Base-by-base conservation (phyloP, 768 basidiomycete species). In the Psilocybe cubensis region DNA sequence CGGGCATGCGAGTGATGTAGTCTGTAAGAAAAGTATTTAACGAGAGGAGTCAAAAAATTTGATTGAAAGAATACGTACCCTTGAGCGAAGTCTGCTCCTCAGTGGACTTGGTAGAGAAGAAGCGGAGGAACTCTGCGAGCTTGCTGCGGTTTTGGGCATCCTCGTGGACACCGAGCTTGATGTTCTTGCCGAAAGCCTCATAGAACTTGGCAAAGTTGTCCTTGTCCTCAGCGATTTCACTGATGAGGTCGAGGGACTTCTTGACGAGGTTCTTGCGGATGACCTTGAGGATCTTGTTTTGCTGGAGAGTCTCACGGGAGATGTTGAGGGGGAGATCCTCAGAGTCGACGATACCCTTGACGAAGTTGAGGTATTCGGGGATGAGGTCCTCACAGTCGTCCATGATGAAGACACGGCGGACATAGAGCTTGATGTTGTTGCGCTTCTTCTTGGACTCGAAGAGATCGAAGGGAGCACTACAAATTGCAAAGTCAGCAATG, bases 361-460 rank as follows among this genome's bases (percentile, higher is more conserved):
- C 88, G 75, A 98, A 98, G 85, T 98, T 98, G 76, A 98, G 93
- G 84, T 98, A 98, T 76, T 98, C 96, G 66, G 96, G 96, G 71
- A 96, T 98, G 72, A 97, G 82, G 70, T 99, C 97, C 82, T 98
- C 96, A 74, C 96, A 98, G 77, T 97, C 96, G 78, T 99, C 97
- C 94, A 97, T 98, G 85, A 99, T 98, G 85, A 99, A 98, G 70
- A 98, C 96, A 56, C 97, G 94, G 82, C 97, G 94, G 67, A 99
- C 97, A 73, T 98, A 99, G 74, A 99, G 95, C 82, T 99, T 99
- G 86, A 99, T 98, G 91, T 98, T 98, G 86, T 98, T 98, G 70
- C 96, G 93, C 87, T 98, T 98, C 92, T 98, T 98, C 91, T 99
- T 98, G 59, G 92, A 92, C 83, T 99, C 97, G 80, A 99, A 99